Base-by-base conservation (phyloP, 2,329 filamentous ascomycete species). In the Ascochyta lentis region DNA sequence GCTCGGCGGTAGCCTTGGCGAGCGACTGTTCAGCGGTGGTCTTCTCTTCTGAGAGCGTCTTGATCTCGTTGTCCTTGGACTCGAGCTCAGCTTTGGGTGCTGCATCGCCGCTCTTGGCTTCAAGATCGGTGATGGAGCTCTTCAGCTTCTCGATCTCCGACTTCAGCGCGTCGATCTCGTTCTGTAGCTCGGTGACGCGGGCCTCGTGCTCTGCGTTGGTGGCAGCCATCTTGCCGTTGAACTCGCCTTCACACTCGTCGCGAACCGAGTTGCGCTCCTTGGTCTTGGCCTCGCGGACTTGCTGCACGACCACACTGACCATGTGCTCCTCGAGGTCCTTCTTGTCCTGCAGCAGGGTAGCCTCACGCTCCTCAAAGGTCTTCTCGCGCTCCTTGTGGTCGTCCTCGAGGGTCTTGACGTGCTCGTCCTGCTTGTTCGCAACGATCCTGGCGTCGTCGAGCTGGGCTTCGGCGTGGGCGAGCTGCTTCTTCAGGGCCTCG, bases 301-400 rank as follows among this genome's bases (percentile, higher is more conserved):
- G 75, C 59, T 77, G 73, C 38, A 77, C 74, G 33, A 77, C 73
- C 16, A 76, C 73, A 35, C 70, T 74, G 41, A 77, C 75, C 74
- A 77, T 76, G 63, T 77, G 74, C 60, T 76, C 74, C 62, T 76
- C 75, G 6, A 76, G 62, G 23, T 72, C 70, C 61, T 72, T 72
- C 66, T 76, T 77, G 54, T 76, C 73, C 58, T 70, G 67, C 55
- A 71, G 58, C 26, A 72, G 65, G 0, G 68, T 62, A 24, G 55
- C 45, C 49, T 72, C 70, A 31, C 69, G 66, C 60, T 70, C 67
- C 44, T 70, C 65, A 49, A 72, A 74, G 33, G 60, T 64, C 51
- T 58, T 61, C 54, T 69, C 65, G 45, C 69, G 67, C 59, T 70
- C 69, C 50, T 68, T 67, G 66, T 72, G 65, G 48, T 74, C 72